Base-by-base conservation (phyloP, 2,329 filamentous ascomycete species). In the Monilinia aucupariae region DNA sequence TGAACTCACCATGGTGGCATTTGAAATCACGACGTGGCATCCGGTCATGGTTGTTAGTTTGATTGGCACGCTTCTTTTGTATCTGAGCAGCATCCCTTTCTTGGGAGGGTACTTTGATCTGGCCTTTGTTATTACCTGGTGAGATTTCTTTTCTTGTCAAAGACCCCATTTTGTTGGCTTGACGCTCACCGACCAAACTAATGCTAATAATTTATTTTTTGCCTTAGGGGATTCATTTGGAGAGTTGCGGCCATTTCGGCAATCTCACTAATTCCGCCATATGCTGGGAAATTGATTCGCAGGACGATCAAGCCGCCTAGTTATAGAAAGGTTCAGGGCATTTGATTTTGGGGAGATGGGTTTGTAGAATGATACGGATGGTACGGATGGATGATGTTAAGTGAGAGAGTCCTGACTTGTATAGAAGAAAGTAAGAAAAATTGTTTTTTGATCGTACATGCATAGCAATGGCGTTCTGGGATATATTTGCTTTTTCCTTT, bases 11-110 rank as follows among this genome's bases (percentile, higher is more conserved):
- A 99, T 99, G 96, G 94, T 97, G 2, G 93, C 92, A 4, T 91
- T 96, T 64, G 90, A 96, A 74, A 90, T 99, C 70, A 96, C 91
- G 4, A 99, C 94, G 0, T 99, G 94, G 94, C 94, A 97, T 75
- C 89, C 89, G 47, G 81, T 93, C 66, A 97, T 97, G 92, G 87
- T 96, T 61, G 78, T 90, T 59, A 88, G 83, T 68, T 89, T 97
- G 65, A 72, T 96, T 7, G 92, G 91, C 17, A 99, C 94, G 0
- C 87, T 90, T 51, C 74, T 88, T 34, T 75, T 93, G n/a, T 99
- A 90, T 72, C 80, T 92, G 32, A 91, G 85, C 3, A 91, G 86
- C 47, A 80, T 97, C 25, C 94, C 94, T 2, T 96, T 97, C 71
- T 76, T 99, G 27, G 89, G 88, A 82, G 66, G 82, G n/a, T 97